Evolutionary conservation across 2,329 filamentous ascomycete species (phyloP).

Genomic region (Sclerotinia nivalis): DNA sequence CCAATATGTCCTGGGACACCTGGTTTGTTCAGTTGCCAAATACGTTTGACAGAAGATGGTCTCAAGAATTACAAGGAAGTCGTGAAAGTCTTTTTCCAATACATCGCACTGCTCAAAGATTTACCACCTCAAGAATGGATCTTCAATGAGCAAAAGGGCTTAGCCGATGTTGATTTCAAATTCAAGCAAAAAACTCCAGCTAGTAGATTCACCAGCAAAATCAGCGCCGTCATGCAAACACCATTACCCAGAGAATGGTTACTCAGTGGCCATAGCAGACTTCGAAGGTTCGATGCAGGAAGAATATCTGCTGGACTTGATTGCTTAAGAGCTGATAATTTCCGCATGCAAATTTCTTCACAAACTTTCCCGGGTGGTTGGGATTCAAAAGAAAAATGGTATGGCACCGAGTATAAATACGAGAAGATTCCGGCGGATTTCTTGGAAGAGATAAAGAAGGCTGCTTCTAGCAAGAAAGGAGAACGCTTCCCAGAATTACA

Average conservation of each 20-base stretch:
- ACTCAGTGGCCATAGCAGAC: conserved; percentile 70
- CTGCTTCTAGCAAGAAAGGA: conserved; percentile 57
- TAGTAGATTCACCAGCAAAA: conserved; percentile 82
- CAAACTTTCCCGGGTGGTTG: conserved; percentile 81
- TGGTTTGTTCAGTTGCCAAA: conserved; percentile 64
- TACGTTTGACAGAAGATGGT: conserved; percentile 67
- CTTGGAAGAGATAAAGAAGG: conserved; percentile 67
- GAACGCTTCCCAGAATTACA: conserved; percentile 71
- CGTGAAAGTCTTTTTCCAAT: conserved; percentile 70
- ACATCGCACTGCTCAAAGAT: conserved; percentile 82
- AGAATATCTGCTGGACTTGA: conserved; percentile 72
- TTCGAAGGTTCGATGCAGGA: conserved; percentile 79
- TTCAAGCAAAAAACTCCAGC: conserved; percentile 93
- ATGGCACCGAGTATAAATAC: conserved; percentile 88
- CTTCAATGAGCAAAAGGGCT: conserved; percentile 84
- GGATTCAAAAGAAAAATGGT: conserved; percentile 93
- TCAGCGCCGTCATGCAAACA: conserved; percentile 88
- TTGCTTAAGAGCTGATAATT: conserved; percentile 82
- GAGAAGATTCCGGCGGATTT: conserved; percentile 79
- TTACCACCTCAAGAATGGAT: conserved; percentile 87
- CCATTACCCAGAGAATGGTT: conserved; percentile 84
- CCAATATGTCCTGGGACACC: conserved; percentile 63
- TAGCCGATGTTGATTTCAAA: conserved; percentile 91
- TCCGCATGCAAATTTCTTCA: conserved; percentile 80
- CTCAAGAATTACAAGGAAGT: conserved; percentile 61